These are phyloP conservation scores for Annona squamosa DNA, from an alignment of 164 flowering plant species.

Conservation along the genomic window DNA sequence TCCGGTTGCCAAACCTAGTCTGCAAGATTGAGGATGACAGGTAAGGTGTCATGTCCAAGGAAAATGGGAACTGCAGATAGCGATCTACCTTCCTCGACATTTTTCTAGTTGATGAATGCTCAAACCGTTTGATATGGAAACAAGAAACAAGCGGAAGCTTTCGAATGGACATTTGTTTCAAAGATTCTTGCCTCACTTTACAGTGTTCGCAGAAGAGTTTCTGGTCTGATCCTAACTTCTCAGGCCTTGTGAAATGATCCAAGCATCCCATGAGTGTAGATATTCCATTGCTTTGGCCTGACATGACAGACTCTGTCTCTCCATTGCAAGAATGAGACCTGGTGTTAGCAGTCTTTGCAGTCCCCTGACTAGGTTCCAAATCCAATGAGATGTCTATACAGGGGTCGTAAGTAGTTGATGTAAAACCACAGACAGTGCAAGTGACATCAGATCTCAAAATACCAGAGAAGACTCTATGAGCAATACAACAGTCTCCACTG, in stretches of 20 bases:
- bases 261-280: conserved; percentile 74
- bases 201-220: conserved; percentile 85
- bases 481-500: conserved; percentile 66
- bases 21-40: conserved; percentile 84
- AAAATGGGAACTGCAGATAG: conserved; percentile 79
- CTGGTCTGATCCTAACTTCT: conserved; percentile 74
- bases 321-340: conserved; percentile 43
- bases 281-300: conserved; percentile 33
- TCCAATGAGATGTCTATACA: conserved; percentile 74
- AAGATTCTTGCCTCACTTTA: conserved; percentile 78
- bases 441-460: conserved; percentile 65
- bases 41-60: conserved; percentile 80
- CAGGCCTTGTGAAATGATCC: conserved; percentile 76
- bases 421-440: conserved; percentile 65
- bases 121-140: conserved; percentile 90
- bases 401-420: conserved; percentile 65
- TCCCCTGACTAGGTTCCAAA: conserved; percentile 53
- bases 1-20: conserved; percentile 67
- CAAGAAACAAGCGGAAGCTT: conserved; percentile 85
- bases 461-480: conserved; percentile 72
- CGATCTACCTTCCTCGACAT: conserved; percentile 82
- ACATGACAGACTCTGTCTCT: conserved; percentile 31
- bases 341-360: conserved; percentile 31
- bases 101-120: conserved; percentile 66
- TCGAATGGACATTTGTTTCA: conserved; percentile 86